These are phyloP conservation scores for Tolypocladium tropicale DNA, from an alignment of 2,329 filamentous ascomycete genomes.

Conservation along the genomic window DNA sequence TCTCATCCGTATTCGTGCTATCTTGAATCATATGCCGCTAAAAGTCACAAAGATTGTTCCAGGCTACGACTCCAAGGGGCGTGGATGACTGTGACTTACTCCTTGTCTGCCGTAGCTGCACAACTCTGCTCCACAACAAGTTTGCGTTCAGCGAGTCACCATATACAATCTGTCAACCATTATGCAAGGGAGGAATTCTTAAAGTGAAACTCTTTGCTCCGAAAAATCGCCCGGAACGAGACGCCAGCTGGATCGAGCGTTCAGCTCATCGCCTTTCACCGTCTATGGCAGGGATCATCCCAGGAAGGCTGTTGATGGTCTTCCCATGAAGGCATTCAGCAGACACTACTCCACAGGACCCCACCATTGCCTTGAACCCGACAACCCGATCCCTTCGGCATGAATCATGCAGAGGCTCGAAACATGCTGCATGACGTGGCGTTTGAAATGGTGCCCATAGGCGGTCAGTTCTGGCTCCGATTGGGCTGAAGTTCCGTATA, in stretches of 20 bases:
- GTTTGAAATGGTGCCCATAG: not conserved
- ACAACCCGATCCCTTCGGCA: not conserved
- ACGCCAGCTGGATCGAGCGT: not conserved
- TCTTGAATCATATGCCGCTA: too few relatives aligned
- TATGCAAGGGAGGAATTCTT: rapidly evolving
- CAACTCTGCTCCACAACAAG: not conserved
- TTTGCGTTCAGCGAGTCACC: not conserved
- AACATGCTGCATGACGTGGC: not conserved
- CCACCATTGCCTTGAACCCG: not conserved
- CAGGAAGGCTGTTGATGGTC: not conserved
- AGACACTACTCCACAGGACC: not conserved
- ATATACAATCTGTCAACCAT: not conserved
- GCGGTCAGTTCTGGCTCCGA: not conserved
- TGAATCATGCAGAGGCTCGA: not conserved
- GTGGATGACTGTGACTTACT: too few relatives aligned
- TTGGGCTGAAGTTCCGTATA: not conserved
- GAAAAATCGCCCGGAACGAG: not conserved
- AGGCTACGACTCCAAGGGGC: too few relatives aligned
- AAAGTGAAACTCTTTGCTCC: not conserved
- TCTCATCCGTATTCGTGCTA: too few relatives aligned
- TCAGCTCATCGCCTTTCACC: not conserved
- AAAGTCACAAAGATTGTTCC: too few relatives aligned
- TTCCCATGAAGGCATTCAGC: not conserved
- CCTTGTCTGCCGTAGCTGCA: too few relatives aligned
- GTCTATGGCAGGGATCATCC: not conserved